phyloP scores from a whole-genome alignment of 2,329 filamentous ascomycete genomes.

The Cladosporium sphaerospermum region DNA sequence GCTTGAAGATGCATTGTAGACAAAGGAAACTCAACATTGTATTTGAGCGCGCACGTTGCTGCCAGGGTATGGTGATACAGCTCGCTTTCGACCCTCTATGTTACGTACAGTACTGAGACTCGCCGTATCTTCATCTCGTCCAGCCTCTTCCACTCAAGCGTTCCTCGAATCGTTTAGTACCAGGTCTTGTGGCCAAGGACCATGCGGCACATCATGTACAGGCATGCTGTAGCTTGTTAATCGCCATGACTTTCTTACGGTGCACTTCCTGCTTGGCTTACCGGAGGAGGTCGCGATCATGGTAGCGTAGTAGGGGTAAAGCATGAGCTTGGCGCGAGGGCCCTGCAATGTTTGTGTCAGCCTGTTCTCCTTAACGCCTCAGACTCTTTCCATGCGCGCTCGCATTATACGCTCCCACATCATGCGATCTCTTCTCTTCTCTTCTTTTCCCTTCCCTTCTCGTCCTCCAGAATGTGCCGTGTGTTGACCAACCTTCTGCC shows the following conservation, averaged over 20 bases:
- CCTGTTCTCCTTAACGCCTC: neutral
- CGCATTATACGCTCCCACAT: no score
- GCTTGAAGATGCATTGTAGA: neutral
- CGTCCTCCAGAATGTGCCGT: neutral
- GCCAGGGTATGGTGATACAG: slow-evolving; percentile 12
- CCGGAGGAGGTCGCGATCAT: slow-evolving; percentile 39
- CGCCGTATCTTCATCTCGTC: neutral
- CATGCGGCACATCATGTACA: slow-evolving; percentile 71
- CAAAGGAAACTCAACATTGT: slow-evolving; percentile 7
- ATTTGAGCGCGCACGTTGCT: slow-evolving; percentile 9
- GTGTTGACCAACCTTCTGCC: slow-evolving; percentile 58
- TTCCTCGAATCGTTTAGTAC: slow-evolving; percentile 34
- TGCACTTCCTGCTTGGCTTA: slow-evolving; percentile 38
- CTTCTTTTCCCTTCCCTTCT: neutral
- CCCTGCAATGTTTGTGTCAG: slow-evolving; percentile 40
- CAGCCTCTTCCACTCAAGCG: neutral
- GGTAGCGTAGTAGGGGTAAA: slow-evolving; percentile 62
- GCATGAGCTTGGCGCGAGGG: slow-evolving; percentile 57
- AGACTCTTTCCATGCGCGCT: neutral
- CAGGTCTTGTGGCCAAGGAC: slow-evolving; percentile 73
- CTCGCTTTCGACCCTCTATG: slow-evolving; percentile 11
- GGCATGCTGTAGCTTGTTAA: slow-evolving; percentile 31
- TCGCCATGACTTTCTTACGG: neutral
- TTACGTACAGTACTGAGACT: slow-evolving; percentile 4
- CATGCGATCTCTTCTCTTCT: neutral